phyloP scores from a whole-genome alignment of 768 basidiomycete genomes.

The Pleurotus citrinopileatus region DNA sequence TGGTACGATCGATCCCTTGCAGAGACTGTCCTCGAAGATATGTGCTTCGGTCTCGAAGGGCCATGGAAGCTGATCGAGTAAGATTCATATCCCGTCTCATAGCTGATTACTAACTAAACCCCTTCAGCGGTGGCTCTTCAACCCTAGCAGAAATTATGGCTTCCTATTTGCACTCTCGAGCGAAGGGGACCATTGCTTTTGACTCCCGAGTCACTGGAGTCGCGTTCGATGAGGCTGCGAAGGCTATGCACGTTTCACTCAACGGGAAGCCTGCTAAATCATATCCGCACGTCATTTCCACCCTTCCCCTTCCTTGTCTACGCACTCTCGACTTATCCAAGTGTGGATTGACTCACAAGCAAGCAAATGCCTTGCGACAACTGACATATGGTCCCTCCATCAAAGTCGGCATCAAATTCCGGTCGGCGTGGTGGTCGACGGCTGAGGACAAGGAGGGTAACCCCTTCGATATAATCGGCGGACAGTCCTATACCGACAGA shows the following conservation, averaged over 20 bases:
- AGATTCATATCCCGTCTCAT: conserved; percentile 12
- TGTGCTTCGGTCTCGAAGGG: conserved; percentile 22
- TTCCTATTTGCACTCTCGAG: conserved; percentile 12
- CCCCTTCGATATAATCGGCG: conserved; percentile 31
- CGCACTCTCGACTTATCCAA: conserved; percentile 24
- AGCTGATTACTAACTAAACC: background rate
- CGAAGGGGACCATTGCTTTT: background rate
- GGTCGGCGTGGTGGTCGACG: conserved; percentile 31
- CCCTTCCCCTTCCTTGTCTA: conserved; percentile 27
- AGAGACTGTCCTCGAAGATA: conserved; percentile 28
- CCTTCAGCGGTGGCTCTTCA: conserved; percentile 20
- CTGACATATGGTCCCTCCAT: conserved; percentile 29
- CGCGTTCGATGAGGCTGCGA: background rate
- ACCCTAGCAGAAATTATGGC: conserved; percentile 21
- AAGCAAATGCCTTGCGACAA: conserved; percentile 28
- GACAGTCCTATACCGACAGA: conserved; percentile 38
- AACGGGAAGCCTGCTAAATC: background rate
- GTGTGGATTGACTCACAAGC: conserved; percentile 22
- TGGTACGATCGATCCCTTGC: conserved; percentile 31
- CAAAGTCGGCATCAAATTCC: conserved; percentile 36
- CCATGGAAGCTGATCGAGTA: conserved; percentile 22
- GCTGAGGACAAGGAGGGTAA: conserved; percentile 17
- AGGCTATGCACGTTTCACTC: conserved; percentile 6
- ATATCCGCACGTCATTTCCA: conserved; percentile 27
- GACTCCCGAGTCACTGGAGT: conserved; percentile 15